Base-by-base conservation (phyloP, 495 filamentous ascomycete genomes). In the Xylaria sp. region DNA sequence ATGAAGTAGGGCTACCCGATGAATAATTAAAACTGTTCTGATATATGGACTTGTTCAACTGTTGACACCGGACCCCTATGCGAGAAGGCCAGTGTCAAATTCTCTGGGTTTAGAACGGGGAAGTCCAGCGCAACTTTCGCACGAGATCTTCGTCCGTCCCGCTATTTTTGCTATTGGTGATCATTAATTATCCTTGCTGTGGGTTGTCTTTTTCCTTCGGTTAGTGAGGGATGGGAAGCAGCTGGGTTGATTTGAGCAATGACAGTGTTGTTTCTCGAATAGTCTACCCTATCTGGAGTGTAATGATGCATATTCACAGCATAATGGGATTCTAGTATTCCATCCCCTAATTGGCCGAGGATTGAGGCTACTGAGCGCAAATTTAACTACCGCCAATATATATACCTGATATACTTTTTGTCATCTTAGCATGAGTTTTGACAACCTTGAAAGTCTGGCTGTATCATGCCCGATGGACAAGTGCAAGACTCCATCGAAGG, bases 11-110 rank as follows among this genome's bases (percentile, higher is more conserved):
- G 2, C 19, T 46, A 40, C 14, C 44, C 21, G 44, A 70, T 43
- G 29, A 52, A 69, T 62, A 63, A 70, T 41, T 19, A 14, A 55
- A 15, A 5, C 19, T 46, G 40, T 70, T 37, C 52, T 46, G 11
- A 31, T 63, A 12, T 43, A 11, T 33, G 8, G 6, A 64, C 26
- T 33, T 24, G 15, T 64, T 44, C 17, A n/a, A 14, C 1, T 19
- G 24, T 29, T 31, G 5, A 64, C 15, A 24, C 64, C 15, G 19
- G 33, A 31, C 35, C 33, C 9, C n/a, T 52, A 7, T 5, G 21
- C 14, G 46, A 53, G 44, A 52, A 35, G 9, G 44, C 29, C 19
- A 35, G 44, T 19, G 26, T 3, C 24, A 15, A 41, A 9, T 41
- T 43, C 4, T 44, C 24, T 17, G 8, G 58, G 61, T 35, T 15